A percentile compares a stretch with the other conserved stretches of the same genome.
phyloP scores from a whole-genome alignment of 2,329 filamentous ascomycete genomes.

The Fusarium musae region DNA sequence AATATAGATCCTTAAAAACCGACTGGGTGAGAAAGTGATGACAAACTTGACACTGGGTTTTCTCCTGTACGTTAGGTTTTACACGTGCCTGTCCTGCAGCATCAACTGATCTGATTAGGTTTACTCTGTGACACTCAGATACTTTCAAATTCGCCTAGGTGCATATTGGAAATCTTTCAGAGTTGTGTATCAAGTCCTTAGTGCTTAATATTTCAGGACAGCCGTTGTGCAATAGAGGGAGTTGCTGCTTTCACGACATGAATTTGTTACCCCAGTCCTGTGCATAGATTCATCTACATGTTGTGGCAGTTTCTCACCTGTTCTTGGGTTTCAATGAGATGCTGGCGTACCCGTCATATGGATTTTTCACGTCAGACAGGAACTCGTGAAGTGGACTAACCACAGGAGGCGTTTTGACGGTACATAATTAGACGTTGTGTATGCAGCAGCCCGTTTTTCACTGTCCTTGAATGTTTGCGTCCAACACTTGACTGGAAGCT shows the following conservation, averaged over 20 bases:
- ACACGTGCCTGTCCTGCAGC: neutral
- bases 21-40: neutral
- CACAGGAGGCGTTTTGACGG: neutral
- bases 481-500: neutral
- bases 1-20: neutral
- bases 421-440: neutral
- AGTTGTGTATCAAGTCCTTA: neutral
- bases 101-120: neutral
- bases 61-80: neutral
- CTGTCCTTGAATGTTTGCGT: neutral
- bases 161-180: neutral
- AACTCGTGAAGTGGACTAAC: neutral
- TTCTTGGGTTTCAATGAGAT: neutral
- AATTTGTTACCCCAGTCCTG: neutral
- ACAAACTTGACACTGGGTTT: neutral
- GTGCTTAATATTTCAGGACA: neutral
- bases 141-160: neutral
- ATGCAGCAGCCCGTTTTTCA: neutral
- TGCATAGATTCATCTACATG: neutral
- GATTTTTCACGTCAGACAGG: neutral
- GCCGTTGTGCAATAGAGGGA: neutral
- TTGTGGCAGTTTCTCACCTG: neutral
- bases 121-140: neutral
- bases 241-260: neutral
- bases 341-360: neutral